Base-by-base conservation (phyloP, 2,329 filamentous ascomycete genomes). In the Pyrenophora teres region DNA sequence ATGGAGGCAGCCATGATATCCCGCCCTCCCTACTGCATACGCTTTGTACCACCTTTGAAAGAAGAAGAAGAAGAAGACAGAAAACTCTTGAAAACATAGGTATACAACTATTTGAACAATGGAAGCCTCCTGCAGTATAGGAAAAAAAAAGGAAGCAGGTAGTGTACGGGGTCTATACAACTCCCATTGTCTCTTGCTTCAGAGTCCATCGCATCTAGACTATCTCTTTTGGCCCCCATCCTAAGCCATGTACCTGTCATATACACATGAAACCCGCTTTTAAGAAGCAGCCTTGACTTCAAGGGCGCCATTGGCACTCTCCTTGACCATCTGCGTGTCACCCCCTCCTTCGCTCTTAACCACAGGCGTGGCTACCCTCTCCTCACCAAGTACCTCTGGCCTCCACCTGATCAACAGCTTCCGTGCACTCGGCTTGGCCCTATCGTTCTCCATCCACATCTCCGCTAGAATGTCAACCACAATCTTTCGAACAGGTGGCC, bases 391-490 rank as follows among this genome's bases (percentile, higher is more conserved):
- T 3, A 77, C 74, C 23, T 78, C 74, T 0, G 84, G 83, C 47
- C 81, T 76, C 80, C 81, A 86, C 60, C 77, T 82, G 8, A 68
- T 69, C 9, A 87, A 73, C 43, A 85, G 68, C 64, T 84, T 85
- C 46, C 75, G 76, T 4, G 80, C 78, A 9, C 77, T 73, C 2
- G 76, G 76, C 52, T 73, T 77, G 8, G 78, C 77, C 43, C 78
- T 72, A 12, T 76, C 74, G 46, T 80, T 78, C 65, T 60, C 52
- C 15, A 75, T 75, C 74, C 83, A 87, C 35, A 87, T 76, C 57
- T 83, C 79, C 56, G 83, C 80, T 9, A 86, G 64, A 1, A 82
- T 79, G 62, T 86, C 82, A 9, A 87, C 69, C 38, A 80, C 81
- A 46, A 82, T 73, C 13, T 83, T 80, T 49, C 83, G 76, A 1